Evolutionary conservation across 768 basidiomycete genomes (phyloP).

Genomic region (Coprinopsis sp.): DNA sequence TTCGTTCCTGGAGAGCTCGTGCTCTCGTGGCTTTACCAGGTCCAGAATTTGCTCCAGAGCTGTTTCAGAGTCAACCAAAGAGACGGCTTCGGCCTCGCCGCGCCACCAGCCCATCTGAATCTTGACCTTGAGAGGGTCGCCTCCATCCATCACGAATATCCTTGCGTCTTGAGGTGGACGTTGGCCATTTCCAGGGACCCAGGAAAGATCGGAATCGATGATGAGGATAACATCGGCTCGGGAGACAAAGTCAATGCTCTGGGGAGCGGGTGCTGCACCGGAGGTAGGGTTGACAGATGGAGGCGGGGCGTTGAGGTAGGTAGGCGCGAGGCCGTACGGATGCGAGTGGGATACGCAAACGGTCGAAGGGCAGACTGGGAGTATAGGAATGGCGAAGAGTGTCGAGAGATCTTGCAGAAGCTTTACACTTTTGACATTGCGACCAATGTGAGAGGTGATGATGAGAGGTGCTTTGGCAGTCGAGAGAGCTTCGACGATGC

Average conservation of each 20-base stretch:
- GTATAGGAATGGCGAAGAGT: constrained; percentile 50
- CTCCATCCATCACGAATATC: constrained; percentile 58
- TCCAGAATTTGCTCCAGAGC: constrained; percentile 48
- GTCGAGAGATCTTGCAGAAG: constrained; percentile 45
- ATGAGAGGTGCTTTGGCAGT: constrained; percentile 54
- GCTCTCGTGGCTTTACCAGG: constrained; percentile 19
- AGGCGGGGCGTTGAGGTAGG: constrained; percentile 41
- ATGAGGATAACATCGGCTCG: constrained; percentile 60
- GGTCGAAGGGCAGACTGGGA: constrained; percentile 43
- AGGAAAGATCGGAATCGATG: constrained; percentile 63
- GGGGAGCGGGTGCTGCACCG: neutral
- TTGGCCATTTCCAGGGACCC: constrained; percentile 47
- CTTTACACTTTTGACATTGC: constrained; percentile 43
- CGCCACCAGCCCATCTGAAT: constrained; percentile 43
- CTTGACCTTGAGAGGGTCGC: constrained; percentile 53
- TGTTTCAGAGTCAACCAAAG: constrained; percentile 49
- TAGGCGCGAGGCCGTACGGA: constrained; percentile 47
- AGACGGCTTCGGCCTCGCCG: constrained; percentile 53
- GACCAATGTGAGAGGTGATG: constrained; percentile 59
- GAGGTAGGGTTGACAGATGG: constrained; percentile 34
- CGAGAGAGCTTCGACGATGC: constrained; percentile 46
- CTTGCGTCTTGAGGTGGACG: constrained; percentile 38
- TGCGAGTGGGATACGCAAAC: constrained; percentile 56
- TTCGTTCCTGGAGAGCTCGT: constrained; percentile 18
- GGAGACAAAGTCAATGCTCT: constrained; percentile 30